These are phyloP conservation scores for Trichothecium roseum DNA, from an alignment of 2,329 filamentous ascomycete species.

Conservation along the genomic window DNA sequence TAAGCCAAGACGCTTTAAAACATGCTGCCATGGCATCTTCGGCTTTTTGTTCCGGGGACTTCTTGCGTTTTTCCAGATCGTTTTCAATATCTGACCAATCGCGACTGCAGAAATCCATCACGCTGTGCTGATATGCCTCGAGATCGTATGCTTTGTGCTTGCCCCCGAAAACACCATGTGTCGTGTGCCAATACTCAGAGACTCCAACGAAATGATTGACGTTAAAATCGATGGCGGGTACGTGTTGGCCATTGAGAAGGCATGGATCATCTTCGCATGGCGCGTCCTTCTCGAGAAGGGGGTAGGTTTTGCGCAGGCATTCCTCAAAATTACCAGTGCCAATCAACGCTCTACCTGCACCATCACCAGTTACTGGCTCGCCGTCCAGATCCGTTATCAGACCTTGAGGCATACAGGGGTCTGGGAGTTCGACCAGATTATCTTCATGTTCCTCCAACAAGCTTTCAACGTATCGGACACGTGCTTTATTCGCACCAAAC, in stretches of 20 bases:
- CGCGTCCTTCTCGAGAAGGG: slow-evolving; percentile 80
- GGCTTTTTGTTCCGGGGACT: slow-evolving; percentile 66
- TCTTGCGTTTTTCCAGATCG: slow-evolving; percentile 55
- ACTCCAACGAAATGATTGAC: slow-evolving; percentile 97
- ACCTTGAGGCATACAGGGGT: slow-evolving; percentile 80
- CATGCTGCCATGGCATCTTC: slow-evolving; percentile 78
- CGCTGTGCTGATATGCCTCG: slow-evolving; percentile 75
- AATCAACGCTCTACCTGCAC: slow-evolving; percentile 42
- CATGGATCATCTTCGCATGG: slow-evolving; percentile 78
- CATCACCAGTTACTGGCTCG: slow-evolving; percentile 30
- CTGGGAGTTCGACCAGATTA: slow-evolving; percentile 59
- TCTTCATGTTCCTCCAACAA: slow-evolving; percentile 57
- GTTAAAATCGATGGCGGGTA: slow-evolving; percentile 91
- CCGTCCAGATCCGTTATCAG: slow-evolving; percentile 67
- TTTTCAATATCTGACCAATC: slow-evolving; percentile 70
- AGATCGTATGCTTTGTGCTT: slow-evolving; percentile 81
- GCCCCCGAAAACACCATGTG: slow-evolving; percentile 82
- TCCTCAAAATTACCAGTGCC: slow-evolving; percentile 84
- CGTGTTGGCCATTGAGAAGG: slow-evolving; percentile 81
- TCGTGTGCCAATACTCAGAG: slow-evolving; percentile 98
- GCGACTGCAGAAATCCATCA: slow-evolving; percentile 74
- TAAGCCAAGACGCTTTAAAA: slow-evolving; percentile 97
- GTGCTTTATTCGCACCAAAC: slow-evolving; percentile 92
- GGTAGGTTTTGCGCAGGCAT: slow-evolving; percentile 72
- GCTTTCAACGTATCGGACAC: slow-evolving; percentile 70